Evolutionary conservation across 306 rosid genomes (phyloP).

Genomic region (Begonia fuchsioides): DNA sequence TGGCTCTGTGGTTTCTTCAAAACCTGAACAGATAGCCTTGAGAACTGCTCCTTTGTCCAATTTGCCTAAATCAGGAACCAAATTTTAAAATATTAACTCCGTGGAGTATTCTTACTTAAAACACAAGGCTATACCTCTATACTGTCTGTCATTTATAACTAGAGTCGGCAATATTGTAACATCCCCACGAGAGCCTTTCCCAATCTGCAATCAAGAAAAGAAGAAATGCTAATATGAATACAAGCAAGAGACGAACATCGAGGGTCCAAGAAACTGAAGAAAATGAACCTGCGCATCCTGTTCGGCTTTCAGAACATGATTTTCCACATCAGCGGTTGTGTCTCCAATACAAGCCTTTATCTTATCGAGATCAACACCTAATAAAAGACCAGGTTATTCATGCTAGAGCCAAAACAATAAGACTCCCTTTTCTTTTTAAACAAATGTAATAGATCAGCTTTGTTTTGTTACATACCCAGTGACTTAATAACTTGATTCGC

Average conservation of each 20-base stretch:
- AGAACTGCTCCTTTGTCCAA: constrained; percentile 76
- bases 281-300: constrained; percentile 70
- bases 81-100: too few relatives aligned
- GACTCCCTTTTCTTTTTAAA: not conserved
- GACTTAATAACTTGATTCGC: constrained; percentile 72
- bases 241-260: not conserved
- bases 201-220: constrained; percentile 39
- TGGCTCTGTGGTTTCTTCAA: constrained; percentile 85
- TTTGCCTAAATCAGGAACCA: constrained; percentile 37
- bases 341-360: constrained; percentile 72
- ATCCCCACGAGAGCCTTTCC: constrained; percentile 87
- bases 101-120: too few relatives aligned
- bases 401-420: not conserved
- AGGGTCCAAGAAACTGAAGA: constrained; percentile 5
- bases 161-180: constrained; percentile 94
- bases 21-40: constrained; percentile 84
- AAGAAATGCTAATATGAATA: constrained; percentile 11
- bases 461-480: constrained; percentile 36
- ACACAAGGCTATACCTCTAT: constrained; percentile 42
- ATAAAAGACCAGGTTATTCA: constrained; percentile 8
- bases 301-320: constrained; percentile 71
- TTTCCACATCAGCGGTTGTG: constrained; percentile 50
- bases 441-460: too few relatives aligned
- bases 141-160: constrained; percentile 80
- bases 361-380: constrained; percentile 61